phyloP scores from a whole-genome alignment of 768 basidiomycete species.

The Macrolepiota fuliginosa region DNA sequence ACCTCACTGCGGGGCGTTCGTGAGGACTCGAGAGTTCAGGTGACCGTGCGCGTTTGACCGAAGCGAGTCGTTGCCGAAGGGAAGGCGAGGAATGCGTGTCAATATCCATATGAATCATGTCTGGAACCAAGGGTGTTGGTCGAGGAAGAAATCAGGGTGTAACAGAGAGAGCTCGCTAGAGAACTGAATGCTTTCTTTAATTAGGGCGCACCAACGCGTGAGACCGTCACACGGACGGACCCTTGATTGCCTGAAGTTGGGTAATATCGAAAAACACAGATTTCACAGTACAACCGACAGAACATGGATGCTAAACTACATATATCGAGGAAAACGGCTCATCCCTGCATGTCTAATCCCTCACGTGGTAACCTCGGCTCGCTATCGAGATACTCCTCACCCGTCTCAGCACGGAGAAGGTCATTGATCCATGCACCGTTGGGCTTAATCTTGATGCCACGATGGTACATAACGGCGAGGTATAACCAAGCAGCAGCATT shows the following conservation, averaged over 20 bases:
- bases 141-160: slow-evolving; percentile 3
- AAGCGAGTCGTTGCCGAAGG: slow-evolving; percentile 27
- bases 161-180: background rate
- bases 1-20: slow-evolving; percentile 56
- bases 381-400: slow-evolving; percentile 60
- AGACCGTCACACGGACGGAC: background rate
- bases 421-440: slow-evolving; percentile 87
- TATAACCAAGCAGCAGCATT: slow-evolving; percentile 65
- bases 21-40: slow-evolving; percentile 39
- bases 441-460: slow-evolving; percentile 75
- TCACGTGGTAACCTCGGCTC: slow-evolving; percentile 74
- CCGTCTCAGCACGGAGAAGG: slow-evolving; percentile 71
- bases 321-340: slow-evolving; percentile 7
- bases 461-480: slow-evolving; percentile 76
- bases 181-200: background rate
- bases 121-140: slow-evolving; percentile 12
- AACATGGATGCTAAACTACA: background rate
- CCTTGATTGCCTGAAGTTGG: background rate
- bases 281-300: background rate
- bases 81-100: slow-evolving; percentile 44
- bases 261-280: background rate
- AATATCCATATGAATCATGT: slow-evolving; percentile 51
- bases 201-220: background rate
- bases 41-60: slow-evolving; percentile 60
- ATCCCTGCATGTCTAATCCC: slow-evolving; percentile 56